phyloP scores from a whole-genome alignment of 73 alveolate species.

The Tetrahymena borealis region DNA sequence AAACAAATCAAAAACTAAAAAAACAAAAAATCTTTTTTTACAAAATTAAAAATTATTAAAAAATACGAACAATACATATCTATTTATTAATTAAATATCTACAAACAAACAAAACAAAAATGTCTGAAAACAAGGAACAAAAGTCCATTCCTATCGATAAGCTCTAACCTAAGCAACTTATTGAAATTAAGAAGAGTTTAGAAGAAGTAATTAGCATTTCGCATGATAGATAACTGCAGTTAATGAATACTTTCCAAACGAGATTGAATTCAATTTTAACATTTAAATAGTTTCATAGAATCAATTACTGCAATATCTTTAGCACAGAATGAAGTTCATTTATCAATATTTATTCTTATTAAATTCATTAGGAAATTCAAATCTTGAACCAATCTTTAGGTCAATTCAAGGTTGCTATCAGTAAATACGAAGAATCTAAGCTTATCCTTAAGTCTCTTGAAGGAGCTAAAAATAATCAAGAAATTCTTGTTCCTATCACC shows the following conservation, averaged over 20 bases:
- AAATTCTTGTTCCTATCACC: slow-evolving; percentile 33
- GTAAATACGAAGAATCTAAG: slow-evolving; percentile 33
- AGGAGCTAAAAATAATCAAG: slow-evolving; percentile 14
- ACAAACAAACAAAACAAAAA: not conserved
- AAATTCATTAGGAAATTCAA: slow-evolving; percentile 21
- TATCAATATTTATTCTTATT: not conserved
- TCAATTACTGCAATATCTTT: not conserved
- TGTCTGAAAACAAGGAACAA: slow-evolving; percentile 7
- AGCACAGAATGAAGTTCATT: not conserved
- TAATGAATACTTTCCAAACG: too few species aligned
- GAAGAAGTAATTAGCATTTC: slow-evolving; percentile 13
- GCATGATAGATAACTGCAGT: not conserved
- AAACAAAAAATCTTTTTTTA: not conserved
- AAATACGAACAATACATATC: not conserved
- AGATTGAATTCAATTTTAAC: not conserved
- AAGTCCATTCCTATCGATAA: slow-evolving; percentile 37
- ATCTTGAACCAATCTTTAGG: slow-evolving; percentile 6
- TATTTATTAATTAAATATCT: too few species aligned
- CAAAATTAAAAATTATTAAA: not conserved
- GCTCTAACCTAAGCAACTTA: slow-evolving; percentile 27
- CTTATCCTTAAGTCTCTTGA: slow-evolving; percentile 14
- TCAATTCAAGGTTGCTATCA: slow-evolving; percentile 26
- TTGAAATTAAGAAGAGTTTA: slow-evolving; percentile 17
- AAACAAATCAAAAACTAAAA: not conserved
- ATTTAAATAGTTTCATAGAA: not conserved